Base-by-base conservation (phyloP, 2,329 filamentous ascomycete species). In the Penicillium verrucosum region DNA sequence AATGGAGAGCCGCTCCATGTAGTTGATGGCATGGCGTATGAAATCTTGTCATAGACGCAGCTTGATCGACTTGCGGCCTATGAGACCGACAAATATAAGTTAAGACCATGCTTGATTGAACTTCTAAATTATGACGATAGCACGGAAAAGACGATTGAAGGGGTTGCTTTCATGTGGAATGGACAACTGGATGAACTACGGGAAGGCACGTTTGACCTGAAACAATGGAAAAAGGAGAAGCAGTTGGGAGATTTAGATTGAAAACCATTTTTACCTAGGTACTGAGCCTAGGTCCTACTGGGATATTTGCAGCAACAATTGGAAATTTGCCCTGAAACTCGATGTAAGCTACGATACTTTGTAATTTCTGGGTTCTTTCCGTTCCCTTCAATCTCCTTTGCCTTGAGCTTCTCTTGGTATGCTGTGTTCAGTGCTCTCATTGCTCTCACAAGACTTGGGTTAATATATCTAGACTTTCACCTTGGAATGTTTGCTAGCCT, bases 51-150 rank as follows among this genome's bases (percentile, higher is more conserved):
- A 23, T n/a, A 45, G 18, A 52, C 29, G 18, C 40, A 55, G 36
- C 43, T 60, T 36, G 56, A 62, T 58, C 56, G 45, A 44, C 58
- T 64, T n/a, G 46, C 12, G 0, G 36, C 56, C 4, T 64, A 62
- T 30, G 56, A 58, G 18, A 58, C 54, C 27, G 54, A 62, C 4
- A 58, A 48, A 18, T 59, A 61, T 30, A 18, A 18, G 8, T 43
- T 53, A 5, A n/a, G 38, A 5, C 12, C 32, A 51, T 60, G 56
- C 45, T 25, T 48, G 3, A 57, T 62, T 32, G 46, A 61, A 4
- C 9, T 62, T 21, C 29, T 59, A 4, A 30, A 60, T 14, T 10
- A 56, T 47, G 49, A 38, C 7, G 23, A 36, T 32, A 51, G 46
- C 21, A 21, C 45, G 18, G 5, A 51, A 34, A 54, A 21, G 8